Conservation (phyloP, 1,139 yeast genomes). For the Zygoascus sp. region DNA sequence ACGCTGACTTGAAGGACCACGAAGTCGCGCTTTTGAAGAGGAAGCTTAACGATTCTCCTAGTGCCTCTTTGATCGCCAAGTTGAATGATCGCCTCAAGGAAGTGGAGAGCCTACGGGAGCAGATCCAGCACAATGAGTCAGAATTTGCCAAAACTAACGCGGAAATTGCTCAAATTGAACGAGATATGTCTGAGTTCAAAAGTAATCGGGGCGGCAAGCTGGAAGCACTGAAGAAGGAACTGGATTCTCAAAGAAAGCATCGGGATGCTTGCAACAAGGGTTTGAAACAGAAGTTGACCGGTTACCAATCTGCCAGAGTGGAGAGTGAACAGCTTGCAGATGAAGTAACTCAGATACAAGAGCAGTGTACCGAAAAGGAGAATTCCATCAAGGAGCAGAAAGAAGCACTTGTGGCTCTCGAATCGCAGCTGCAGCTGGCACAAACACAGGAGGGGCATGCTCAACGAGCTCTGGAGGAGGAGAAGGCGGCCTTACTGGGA, state of each 20-base stretch:
- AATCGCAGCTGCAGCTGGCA: slow-evolving; percentile 15
- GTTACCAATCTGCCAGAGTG: slow-evolving; percentile 61
- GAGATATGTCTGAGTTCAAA: slow-evolving; percentile 78
- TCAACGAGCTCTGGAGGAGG: slow-evolving; percentile 48
- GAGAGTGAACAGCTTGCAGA: slow-evolving; percentile 64
- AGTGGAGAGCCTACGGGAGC: slow-evolving; percentile 43
- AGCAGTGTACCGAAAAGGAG: slow-evolving; percentile 39
- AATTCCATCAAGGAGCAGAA: slow-evolving; percentile 41
- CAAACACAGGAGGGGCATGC: slow-evolving; percentile 34
- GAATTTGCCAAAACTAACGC: slow-evolving; percentile 27
- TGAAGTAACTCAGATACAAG: slow-evolving; percentile 49
- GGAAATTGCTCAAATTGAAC: slow-evolving; percentile 60
- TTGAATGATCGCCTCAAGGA: slow-evolving; percentile 48
- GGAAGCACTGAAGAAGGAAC: slow-evolving; percentile 49
- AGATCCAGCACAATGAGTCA: slow-evolving; percentile 38
- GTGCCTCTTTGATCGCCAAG: slow-evolving; percentile 49
- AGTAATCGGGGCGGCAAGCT: slow-evolving; percentile 77
- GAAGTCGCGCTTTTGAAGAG: slow-evolving; percentile 59
- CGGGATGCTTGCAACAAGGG: slow-evolving; percentile 39
- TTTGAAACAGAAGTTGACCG: slow-evolving; percentile 47
- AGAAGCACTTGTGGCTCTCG: slow-evolving; percentile 31
- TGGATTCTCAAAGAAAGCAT: slow-evolving; percentile 20
- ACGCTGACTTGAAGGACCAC: slow-evolving; percentile 61
- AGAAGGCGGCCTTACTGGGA: slow-evolving; percentile 59
- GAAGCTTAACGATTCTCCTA: slow-evolving; percentile 57